Percentiles rank a stretch among this genome's conserved stretches.
Conservation (phyloP, 352 stramenopile genomes). For the Thraustotheca clavata region DNA sequence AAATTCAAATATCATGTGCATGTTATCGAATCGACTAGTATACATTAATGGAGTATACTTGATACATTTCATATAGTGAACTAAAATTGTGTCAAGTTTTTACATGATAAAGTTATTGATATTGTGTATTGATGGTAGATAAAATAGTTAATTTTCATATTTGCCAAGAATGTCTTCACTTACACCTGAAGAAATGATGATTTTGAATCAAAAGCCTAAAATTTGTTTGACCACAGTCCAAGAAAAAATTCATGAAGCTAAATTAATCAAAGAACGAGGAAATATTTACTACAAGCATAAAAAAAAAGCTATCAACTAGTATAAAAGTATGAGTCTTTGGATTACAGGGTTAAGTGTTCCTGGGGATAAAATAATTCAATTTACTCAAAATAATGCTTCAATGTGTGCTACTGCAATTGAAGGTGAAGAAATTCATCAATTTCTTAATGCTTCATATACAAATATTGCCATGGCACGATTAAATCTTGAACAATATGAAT, state of each 20-base stretch:
- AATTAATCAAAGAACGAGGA: constrained; percentile 67
- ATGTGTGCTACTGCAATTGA: constrained; percentile 48
- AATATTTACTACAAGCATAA: constrained; percentile 56
- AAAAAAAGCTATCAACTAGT: constrained; percentile 48
- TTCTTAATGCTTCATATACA: constrained; percentile 64
- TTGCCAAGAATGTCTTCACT: too few relatives aligned
- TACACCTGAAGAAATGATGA: constrained; percentile 22
- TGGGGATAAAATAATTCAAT: constrained; percentile 71
- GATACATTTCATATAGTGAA: too few relatives aligned
- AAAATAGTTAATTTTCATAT: too few relatives aligned
- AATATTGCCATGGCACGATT: constrained; percentile 82
- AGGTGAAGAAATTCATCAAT: constrained; percentile 42
- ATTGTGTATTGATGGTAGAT: too few relatives aligned
- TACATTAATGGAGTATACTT: too few relatives aligned
- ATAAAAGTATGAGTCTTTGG: constrained; percentile 76
- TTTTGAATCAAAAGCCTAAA: constrained; percentile 56
- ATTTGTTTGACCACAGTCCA: constrained; percentile 49
- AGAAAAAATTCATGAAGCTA: constrained; percentile 63
- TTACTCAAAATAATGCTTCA: constrained; percentile 32
- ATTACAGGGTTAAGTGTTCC: constrained; percentile 68
- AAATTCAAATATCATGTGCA: too few relatives aligned
- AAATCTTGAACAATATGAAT: constrained; percentile 44
- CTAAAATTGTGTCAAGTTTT: too few relatives aligned
- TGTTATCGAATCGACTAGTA: too few relatives aligned
- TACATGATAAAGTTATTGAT: too few relatives aligned